phyloP scores from a whole-genome alignment of 441 rosid genomes.

The Syzygium syzygioides region DNA sequence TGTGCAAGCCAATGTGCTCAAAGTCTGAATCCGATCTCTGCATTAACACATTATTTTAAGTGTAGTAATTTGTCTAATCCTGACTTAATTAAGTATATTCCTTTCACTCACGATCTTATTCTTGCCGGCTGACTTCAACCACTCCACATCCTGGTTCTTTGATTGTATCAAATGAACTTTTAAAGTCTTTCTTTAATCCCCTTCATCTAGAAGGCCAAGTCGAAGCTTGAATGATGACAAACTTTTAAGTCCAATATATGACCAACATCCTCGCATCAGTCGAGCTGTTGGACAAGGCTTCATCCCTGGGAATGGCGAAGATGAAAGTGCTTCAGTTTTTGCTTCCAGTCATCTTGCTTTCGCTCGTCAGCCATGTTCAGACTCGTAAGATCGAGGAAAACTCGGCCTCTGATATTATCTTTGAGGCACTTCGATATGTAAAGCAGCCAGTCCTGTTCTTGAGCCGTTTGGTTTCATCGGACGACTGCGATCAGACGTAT shows the following conservation, averaged over 20 bases:
- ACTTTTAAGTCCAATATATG: background rate
- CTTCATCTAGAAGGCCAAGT: background rate
- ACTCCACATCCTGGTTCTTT: background rate
- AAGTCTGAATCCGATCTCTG: background rate
- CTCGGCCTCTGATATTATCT: background rate
- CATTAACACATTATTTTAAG: background rate
- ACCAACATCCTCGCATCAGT: background rate
- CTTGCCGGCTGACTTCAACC: background rate
- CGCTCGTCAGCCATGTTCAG: background rate
- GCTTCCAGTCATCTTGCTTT: background rate
- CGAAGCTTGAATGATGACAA: background rate
- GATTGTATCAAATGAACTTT: background rate
- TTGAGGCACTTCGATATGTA: background rate
- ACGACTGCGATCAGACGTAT: conserved; percentile 10
- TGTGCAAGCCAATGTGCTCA: background rate
- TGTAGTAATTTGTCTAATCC: background rate
- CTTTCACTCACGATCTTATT: background rate
- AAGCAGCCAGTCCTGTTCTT: background rate
- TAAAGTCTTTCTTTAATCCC: background rate
- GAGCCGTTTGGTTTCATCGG: background rate
- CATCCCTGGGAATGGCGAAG: background rate
- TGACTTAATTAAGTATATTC: background rate
- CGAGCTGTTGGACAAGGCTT: background rate
- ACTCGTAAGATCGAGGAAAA: background rate
- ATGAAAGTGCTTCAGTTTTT: background rate